Evolutionary conservation across 768 basidiomycete genomes (phyloP), one percentile per base, ranked within the genome.

Genomic region (Termitomyces sp.): DNA sequence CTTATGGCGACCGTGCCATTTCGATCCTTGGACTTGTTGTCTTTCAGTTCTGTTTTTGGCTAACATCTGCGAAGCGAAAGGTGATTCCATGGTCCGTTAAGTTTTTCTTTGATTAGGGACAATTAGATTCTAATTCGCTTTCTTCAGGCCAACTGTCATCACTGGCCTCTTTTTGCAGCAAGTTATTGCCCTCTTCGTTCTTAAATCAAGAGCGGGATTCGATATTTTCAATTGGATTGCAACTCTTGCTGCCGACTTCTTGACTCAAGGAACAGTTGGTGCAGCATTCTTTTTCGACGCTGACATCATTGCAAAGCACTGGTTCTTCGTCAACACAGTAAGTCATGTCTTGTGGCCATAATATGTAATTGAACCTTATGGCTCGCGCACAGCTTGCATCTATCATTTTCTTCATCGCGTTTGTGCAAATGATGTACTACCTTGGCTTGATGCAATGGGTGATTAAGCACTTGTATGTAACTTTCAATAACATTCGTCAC

Each of bases 371-470:
- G 50, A 36, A 8, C 33, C 20, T 55, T 39, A 24, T 52, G 20
- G 16, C 32, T 18, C 39, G 18, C 18, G 37, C 27, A 26, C 65
- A 89, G 83, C 82, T 94, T 40, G 67, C 82, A 10, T 82, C 88
- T 20, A 89, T 96, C 71, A 92, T 97, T 68, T 96, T 96, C 81
- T 97, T 97, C 80, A 83, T 97, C 64, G 93, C 94, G 27, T 89
- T 92, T 63, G 84, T 95, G 55, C 92, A 95, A 72, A 93, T 94
- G 90, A 71, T 92, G 73, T 95, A 93, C 76, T 89, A 94, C 60
- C 71, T 92, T 54, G 91, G 93, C 50, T 88, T 91, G 33, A 95
- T 96, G 92, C 92, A 95, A 76, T 96, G 94, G 93, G 72, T 96
- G 65, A 85, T 96, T 72, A 83, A 82, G 65, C 78, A 91, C 69